Evolutionary conservation across 106 monocot species (phyloP).

Genomic region (Acanthochlamys bracteata): DNA sequence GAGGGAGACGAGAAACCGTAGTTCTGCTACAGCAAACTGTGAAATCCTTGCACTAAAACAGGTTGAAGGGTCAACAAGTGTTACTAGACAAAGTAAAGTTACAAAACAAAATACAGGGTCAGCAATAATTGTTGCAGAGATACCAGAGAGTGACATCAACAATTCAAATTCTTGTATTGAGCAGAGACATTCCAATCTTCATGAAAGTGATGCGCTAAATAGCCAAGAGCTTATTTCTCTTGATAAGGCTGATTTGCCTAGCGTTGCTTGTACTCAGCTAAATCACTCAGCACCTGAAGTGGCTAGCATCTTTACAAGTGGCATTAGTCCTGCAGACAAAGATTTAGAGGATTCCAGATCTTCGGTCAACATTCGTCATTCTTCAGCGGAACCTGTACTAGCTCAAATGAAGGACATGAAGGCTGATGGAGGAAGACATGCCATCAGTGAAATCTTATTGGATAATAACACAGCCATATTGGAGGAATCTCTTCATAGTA

Average conservation of each 20-base stretch:
- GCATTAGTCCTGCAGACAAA: too few species aligned
- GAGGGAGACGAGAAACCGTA: slow-evolving; percentile 54
- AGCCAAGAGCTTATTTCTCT: not conserved
- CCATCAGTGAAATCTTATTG: too few species aligned
- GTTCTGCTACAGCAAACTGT: slow-evolving; percentile 34
- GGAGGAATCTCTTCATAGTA: too few species aligned
- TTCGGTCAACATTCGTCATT: too few species aligned
- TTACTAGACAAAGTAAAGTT: slow-evolving; percentile 10
- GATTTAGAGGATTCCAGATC: too few species aligned
- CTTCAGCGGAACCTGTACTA: too few species aligned
- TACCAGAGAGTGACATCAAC: slow-evolving; percentile 8
- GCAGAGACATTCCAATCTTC: not conserved
- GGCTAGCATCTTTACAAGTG: too few species aligned
- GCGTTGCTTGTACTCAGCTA: not conserved
- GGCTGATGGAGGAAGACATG: too few species aligned
- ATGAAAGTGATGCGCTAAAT: not conserved
- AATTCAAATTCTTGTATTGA: not conserved
- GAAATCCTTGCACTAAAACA: slow-evolving; percentile 40
- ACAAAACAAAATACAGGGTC: slow-evolving; percentile 3
- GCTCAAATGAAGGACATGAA: too few species aligned
- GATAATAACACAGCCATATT: too few species aligned
- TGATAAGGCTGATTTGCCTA: not conserved
- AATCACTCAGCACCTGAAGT: too few species aligned
- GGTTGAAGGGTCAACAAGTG: slow-evolving; percentile 16
- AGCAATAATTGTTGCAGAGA: not conserved